phyloP scores from a whole-genome alignment of 2,329 filamentous ascomycete species.

The Microcera coccophila region DNA sequence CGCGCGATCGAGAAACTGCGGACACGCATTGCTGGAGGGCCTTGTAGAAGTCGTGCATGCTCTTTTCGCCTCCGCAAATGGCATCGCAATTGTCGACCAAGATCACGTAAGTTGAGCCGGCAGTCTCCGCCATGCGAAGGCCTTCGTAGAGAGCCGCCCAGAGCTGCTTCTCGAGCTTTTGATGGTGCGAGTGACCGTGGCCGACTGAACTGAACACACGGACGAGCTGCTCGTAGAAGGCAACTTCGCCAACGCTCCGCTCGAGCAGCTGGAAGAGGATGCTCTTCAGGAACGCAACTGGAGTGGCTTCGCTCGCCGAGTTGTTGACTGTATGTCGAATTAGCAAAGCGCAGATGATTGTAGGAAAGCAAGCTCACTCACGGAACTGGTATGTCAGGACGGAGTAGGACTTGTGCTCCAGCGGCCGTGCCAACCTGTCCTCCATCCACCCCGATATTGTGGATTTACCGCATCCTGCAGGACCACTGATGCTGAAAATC shows the following conservation, averaged over 20 bases:
- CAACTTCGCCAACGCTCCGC: slow-evolving; percentile 36
- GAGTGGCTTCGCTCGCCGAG: slow-evolving; percentile 27
- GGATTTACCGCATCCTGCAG: slow-evolving; percentile 35
- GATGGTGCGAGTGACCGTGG: slow-evolving; percentile 16
- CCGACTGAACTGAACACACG: slow-evolving; percentile 26
- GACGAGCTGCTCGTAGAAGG: slow-evolving; percentile 32
- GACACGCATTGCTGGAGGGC: slow-evolving; percentile 28
- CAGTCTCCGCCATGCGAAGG: slow-evolving; percentile 28
- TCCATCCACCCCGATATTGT: slow-evolving; percentile 39
- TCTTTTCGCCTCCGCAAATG: slow-evolving; percentile 23
- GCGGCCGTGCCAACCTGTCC: slow-evolving; percentile 37
- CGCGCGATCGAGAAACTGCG: slow-evolving; percentile 26
- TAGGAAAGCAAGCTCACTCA: no score
- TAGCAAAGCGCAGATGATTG: no score
- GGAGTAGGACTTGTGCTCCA: slow-evolving; percentile 33
- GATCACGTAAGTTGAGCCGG: slow-evolving; percentile 29
- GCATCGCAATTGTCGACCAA: slow-evolving; percentile 38
- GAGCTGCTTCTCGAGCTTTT: slow-evolving; percentile 28
- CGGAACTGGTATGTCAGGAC: slow-evolving; percentile 35
- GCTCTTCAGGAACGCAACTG: slow-evolving; percentile 34
- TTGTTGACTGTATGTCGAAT: slow-evolving; percentile 24
- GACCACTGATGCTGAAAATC: slow-evolving; percentile 34
- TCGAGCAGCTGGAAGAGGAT: slow-evolving; percentile 38
- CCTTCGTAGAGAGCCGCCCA: slow-evolving; percentile 35
- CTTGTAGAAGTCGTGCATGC: slow-evolving; percentile 29